A percentile compares a stretch with the other conserved stretches of the same genome.
Conservation (phyloP, 257 asterid genomes). For the Verbena officinalis region DNA sequence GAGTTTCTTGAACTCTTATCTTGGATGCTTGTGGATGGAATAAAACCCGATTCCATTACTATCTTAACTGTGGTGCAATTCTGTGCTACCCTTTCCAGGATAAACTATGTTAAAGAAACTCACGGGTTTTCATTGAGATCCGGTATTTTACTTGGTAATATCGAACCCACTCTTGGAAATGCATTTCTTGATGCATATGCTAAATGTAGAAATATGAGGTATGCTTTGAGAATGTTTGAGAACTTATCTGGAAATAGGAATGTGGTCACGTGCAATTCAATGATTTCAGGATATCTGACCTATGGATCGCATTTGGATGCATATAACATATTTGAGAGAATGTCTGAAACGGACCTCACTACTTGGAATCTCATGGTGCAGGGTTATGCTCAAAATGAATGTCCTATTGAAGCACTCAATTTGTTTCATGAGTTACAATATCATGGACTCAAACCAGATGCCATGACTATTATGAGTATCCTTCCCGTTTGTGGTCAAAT, state of each 20-base stretch:
- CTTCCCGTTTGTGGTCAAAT: constrained; percentile 70
- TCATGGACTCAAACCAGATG: constrained; percentile 61
- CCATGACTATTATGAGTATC: constrained; percentile 62
- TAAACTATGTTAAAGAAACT: constrained; percentile 62
- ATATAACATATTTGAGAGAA: constrained; percentile 45
- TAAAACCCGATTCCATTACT: constrained; percentile 70
- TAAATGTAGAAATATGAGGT: constrained; percentile 61
- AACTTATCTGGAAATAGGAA: constrained; percentile 53
- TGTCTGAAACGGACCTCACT: constrained; percentile 64
- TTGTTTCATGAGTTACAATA: constrained; percentile 56
- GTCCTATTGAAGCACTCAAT: constrained; percentile 54
- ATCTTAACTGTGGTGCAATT: constrained; percentile 53
- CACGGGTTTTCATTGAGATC: constrained; percentile 68
- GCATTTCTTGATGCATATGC: constrained; percentile 82
- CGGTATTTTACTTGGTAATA: constrained; percentile 37
- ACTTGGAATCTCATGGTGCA: constrained; percentile 78
- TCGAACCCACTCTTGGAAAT: constrained; percentile 64
- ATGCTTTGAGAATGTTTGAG: constrained; percentile 55
- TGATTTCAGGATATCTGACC: constrained; percentile 62
- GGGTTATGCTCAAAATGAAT: constrained; percentile 60
- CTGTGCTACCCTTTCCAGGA: constrained; percentile 41
- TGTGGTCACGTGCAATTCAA: constrained; percentile 61
- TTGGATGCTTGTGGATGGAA: constrained; percentile 52
- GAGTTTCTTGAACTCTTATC: constrained; percentile 50
- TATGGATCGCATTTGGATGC: constrained; percentile 52